Percentiles rank a stretch among this genome's conserved stretches.
Evolutionary conservation across 768 basidiomycete species (phyloP).

Genomic region (Mycena chlorophos): DNA sequence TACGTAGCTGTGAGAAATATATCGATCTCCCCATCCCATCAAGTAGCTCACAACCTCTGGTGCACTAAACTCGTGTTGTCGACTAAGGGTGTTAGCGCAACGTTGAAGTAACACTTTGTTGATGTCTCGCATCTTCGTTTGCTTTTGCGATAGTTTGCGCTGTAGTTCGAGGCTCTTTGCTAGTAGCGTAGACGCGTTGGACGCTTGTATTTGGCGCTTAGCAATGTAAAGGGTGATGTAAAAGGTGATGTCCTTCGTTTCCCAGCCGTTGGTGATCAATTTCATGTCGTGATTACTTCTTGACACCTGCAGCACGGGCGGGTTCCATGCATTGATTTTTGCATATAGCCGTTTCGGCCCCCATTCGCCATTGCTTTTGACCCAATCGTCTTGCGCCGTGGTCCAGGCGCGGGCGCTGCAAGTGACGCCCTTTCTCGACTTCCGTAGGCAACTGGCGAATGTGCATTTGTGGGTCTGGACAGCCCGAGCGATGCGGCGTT

Average conservation of each 20-base stretch:
- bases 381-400: slow-evolving; percentile 23
- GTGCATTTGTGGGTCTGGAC: slow-evolving; percentile 38
- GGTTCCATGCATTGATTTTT: slow-evolving; percentile 32
- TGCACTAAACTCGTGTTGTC: slow-evolving; percentile 39
- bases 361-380: slow-evolving; percentile 31
- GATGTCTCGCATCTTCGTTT: slow-evolving; percentile 13
- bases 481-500: slow-evolving; percentile 25
- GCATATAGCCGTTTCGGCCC: slow-evolving; percentile 23
- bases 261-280: slow-evolving; percentile 33
- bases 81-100: slow-evolving; percentile 33
- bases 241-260: slow-evolving; percentile 35
- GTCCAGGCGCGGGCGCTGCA: slow-evolving; percentile 32
- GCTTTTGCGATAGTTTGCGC: slow-evolving; percentile 4
- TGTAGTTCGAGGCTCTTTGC: slow-evolving; percentile 33
- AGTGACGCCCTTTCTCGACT: slow-evolving; percentile 8
- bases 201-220: slow-evolving; percentile 39
- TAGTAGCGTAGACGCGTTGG: slow-evolving; percentile 41
- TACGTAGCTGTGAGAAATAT: slow-evolving; percentile 37
- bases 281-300: slow-evolving; percentile 43
- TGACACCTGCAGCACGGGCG: slow-evolving; percentile 21
- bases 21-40: slow-evolving; percentile 44
- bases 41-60: slow-evolving; percentile 40
- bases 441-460: slow-evolving; percentile 23
- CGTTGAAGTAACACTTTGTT: slow-evolving; percentile 34
- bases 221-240: slow-evolving; percentile 42